These are phyloP conservation scores for Coffea canephora DNA, from an alignment of 257 asterid genomes.

Conservation along the genomic window DNA sequence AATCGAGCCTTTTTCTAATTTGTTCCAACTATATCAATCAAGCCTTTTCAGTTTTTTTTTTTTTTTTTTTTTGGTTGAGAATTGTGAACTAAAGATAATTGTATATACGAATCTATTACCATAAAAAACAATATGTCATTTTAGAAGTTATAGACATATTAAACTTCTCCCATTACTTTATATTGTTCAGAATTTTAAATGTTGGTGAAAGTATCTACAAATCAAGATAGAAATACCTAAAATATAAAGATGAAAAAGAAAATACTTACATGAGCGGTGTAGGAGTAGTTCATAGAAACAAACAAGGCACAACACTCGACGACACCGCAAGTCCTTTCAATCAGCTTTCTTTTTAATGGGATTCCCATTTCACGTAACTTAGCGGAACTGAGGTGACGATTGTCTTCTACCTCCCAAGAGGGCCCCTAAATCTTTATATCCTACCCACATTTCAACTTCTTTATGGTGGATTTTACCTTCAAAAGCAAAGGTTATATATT, in stretches of 20 bases:
- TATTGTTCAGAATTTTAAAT: too few relatives aligned
- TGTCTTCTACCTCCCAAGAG: not conserved
- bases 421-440: not conserved
- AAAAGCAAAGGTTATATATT: too few relatives aligned
- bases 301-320: not conserved
- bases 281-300: not conserved
- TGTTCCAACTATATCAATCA: not conserved
- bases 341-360: not conserved
- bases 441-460: not conserved
- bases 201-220: too few relatives aligned
- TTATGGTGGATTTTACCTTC: not conserved
- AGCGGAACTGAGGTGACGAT: not conserved
- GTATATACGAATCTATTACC: too few relatives aligned
- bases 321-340: conserved; percentile 3
- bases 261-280: too few relatives aligned
- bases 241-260: too few relatives aligned
- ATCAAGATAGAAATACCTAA: too few relatives aligned
- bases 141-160: too few relatives aligned
- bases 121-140: too few relatives aligned
- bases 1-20: not conserved
- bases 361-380: not conserved
- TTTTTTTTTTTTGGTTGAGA: not conserved
- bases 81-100: too few relatives aligned
- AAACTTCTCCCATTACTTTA: too few relatives aligned
- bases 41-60: not conserved